A percentile compares a stretch with the other conserved stretches of the same genome.
Evolutionary conservation across 495 filamentous ascomycete genomes (phyloP).

Genomic region (Daldinia decipiens): DNA sequence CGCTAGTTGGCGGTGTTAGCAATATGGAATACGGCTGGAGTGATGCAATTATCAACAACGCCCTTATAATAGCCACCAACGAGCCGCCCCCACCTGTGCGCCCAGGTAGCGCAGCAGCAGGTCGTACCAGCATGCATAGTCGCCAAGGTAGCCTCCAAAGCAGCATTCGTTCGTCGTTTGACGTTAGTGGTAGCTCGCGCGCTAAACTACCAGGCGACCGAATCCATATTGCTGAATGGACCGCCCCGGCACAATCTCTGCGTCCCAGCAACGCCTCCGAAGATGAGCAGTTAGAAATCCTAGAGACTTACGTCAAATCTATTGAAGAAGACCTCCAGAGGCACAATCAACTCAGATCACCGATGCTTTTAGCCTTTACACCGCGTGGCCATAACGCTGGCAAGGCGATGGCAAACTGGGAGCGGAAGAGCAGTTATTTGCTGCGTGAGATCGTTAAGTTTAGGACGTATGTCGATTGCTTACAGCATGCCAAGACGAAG

Average conservation of each 20-base stretch:
- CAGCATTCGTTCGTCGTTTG: conserved; percentile 56
- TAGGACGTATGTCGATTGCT: conserved; percentile 87
- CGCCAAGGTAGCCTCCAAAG: conserved; percentile 49
- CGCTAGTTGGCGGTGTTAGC: conserved; percentile 88
- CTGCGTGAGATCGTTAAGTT: conserved; percentile 97
- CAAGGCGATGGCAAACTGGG: conserved; percentile 95
- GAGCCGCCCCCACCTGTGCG: conserved; percentile 49
- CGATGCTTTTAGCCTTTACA: conserved; percentile 90
- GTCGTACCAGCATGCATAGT: conserved; percentile 56
- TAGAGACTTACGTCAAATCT: conserved; percentile 81
- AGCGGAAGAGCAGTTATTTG: conserved; percentile 90
- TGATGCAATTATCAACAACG: conserved; percentile 83
- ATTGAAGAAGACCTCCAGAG: conserved; percentile 85
- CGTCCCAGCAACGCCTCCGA: conserved; percentile 80
- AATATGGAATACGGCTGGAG: conserved; percentile 99
- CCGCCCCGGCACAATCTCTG: conserved; percentile 91
- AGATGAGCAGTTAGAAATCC: conserved; percentile 78
- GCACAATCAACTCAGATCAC: conserved; percentile 85
- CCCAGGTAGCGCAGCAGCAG: conserved; percentile 55
- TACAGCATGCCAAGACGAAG: conserved; percentile 60
- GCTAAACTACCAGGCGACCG: conserved; percentile 82
- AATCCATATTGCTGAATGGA: conserved; percentile 88
- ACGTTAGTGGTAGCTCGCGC: conserved; percentile 66
- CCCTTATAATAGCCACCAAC: conserved; percentile 66
- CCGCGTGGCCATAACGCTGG: conserved; percentile 81